Percentiles rank a stretch among this genome's conserved stretches.
Evolutionary conservation across 139 green algal species (phyloP).

Genomic region (Chlorella sp.): DNA sequence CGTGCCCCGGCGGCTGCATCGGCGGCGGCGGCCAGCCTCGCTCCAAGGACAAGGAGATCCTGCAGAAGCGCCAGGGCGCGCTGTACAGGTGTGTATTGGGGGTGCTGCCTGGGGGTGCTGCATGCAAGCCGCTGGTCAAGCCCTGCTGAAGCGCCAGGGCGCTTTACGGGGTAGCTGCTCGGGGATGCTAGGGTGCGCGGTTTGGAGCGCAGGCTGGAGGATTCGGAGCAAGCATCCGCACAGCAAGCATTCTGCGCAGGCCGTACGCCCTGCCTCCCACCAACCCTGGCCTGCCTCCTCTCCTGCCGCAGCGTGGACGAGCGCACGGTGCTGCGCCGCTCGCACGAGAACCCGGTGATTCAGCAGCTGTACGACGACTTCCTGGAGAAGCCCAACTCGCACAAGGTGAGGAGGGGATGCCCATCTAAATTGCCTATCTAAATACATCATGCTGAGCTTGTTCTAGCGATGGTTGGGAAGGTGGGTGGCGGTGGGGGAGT

Average conservation of each 20-base stretch:
- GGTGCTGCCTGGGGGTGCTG: neutral
- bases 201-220: no score
- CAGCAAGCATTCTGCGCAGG: neutral
- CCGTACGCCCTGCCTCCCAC: no score
- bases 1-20: slow-evolving; percentile 63
- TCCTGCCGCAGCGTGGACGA: slow-evolving; percentile 34
- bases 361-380: slow-evolving; percentile 43
- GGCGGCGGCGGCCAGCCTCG: slow-evolving; percentile 72
- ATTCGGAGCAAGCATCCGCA: neutral
- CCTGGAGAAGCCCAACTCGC: slow-evolving; percentile 28
- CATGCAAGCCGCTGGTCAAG: neutral
- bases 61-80: slow-evolving; percentile 62
- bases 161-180: no score
- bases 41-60: slow-evolving; percentile 60
- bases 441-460: no score
- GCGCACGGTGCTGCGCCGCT: slow-evolving; percentile 22
- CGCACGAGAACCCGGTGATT: slow-evolving; percentile 46
- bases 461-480: no score
- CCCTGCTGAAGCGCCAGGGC: neutral
- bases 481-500: no score
- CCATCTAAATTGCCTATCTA: no score
- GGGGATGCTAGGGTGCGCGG: no score
- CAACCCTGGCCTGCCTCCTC: neutral
- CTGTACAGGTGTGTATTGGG: slow-evolving; percentile 25
- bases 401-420: slow-evolving; percentile 9